These are phyloP conservation scores for Theileria parva DNA, from an alignment of 169 alveolate genomes.

Conservation along the genomic window DNA sequence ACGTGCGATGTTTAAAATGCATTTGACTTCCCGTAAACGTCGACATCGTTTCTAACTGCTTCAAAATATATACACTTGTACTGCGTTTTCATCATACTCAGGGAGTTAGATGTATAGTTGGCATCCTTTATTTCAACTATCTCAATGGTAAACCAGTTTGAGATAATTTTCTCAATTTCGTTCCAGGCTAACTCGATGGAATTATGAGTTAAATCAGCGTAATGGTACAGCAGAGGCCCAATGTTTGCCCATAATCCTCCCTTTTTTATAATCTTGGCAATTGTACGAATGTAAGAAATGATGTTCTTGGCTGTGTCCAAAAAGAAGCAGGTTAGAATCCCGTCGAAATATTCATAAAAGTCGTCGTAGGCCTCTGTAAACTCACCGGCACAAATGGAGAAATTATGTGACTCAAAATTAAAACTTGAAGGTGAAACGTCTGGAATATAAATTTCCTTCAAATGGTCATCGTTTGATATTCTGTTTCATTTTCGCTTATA, in stretches of 20 bases:
- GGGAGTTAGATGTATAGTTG: conserved; percentile 83
- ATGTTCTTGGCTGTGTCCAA: conserved; percentile 97
- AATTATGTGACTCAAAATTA: conserved; percentile 75
- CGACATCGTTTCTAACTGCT: conserved; percentile 80
- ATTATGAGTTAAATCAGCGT: conserved; percentile 89
- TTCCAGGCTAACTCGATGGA: conserved; percentile 94
- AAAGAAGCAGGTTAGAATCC: conserved; percentile 93
- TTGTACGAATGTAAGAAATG: conserved; percentile 92
- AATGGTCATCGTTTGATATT: conserved; percentile 85
- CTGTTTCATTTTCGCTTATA: conserved; percentile 40
- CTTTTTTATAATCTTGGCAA: conserved; percentile 83
- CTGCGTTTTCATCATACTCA: conserved; percentile 88
- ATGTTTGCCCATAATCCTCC: conserved; percentile 97
- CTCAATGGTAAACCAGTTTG: conserved; percentile 80
- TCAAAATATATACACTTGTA: conserved; percentile 87
- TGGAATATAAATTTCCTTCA: conserved; percentile 86
- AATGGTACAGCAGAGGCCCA: conserved; percentile 97
- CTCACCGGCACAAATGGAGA: conserved; percentile 97
- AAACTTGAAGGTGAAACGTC: conserved; percentile 86
- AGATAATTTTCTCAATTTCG: conserved; percentile 78
- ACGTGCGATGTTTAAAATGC: conserved; percentile 13
- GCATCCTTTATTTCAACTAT: conserved; percentile 84
- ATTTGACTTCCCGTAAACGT: conserved; percentile 50
- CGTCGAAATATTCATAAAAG: conserved; percentile 86
- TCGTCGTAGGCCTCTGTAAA: conserved; percentile 87